Evolutionary conservation across 129 eudicot genomes (phyloP), one percentile per base, ranked within the genome.

Genomic region (Escallonia herrerae): DNA sequence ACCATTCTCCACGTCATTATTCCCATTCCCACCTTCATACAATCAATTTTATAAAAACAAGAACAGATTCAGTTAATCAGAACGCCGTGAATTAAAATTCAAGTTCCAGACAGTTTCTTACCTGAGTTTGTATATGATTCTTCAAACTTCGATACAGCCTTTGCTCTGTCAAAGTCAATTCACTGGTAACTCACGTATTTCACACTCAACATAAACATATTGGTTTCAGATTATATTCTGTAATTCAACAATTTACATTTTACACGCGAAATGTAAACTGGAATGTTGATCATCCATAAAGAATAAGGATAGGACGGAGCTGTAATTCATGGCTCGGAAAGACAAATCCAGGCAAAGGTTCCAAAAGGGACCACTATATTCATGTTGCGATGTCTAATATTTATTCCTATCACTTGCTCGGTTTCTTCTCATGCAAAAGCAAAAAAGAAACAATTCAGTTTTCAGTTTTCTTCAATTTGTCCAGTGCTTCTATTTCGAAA

Each of bases 1-100:
- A 58, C 83, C 94, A 64, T 68, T 65, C 70, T 84, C 97, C 49
- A 72, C 43, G 66, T 82, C 81, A 54, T 69, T 53, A 12, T 12
- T 79, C 45, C n/a, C 66, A 12, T 12, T 79, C 45, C n/a, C 66
- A 15, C n/a, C 66, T 58, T 58, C 13, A 68, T 37, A 45, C 37
- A 22, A 33, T 53, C 58, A 53, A 49, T 8, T 7, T 49, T 8
- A 49, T 37, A 53, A 6, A 53, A n/a, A 53, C 2, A 3, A 53
- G 14, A 53, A 37, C 0, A 45, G 9, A 5, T 45, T 7, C 33
- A n/a, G 33, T 53, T 53, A 11, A 53, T 33, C 13, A 53, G 33
- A 0, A 22, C 1, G 33, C 33, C 33, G 33, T 22, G 33, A 22
- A 22, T 0, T 22, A 1, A 22, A 22, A 58, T 40, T 6, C 40